Evolutionary conservation across 495 filamentous ascomycete species (phyloP), one percentile per base, ranked within the genome.

Genomic region (Podospora pseudopauciseta): DNA sequence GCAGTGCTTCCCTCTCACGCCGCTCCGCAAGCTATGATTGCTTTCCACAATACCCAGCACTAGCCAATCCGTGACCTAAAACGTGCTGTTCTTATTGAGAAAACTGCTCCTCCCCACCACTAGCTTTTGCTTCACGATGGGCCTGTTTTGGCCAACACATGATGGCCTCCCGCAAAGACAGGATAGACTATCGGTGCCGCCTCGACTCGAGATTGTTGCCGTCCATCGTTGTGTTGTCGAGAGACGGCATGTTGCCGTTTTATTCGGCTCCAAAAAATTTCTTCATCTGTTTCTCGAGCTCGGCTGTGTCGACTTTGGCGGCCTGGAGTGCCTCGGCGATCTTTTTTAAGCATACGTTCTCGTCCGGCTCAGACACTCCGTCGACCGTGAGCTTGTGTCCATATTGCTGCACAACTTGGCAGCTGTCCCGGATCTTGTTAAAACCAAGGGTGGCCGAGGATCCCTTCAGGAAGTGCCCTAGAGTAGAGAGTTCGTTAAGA

Each of bases 391-490:
- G 90, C 64, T 83, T 82, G 71, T 88, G 87, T 59, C 96, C 95
- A 73, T 88, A 96, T 76, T 97, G 90, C 78, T 99, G 95, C 72
- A 99, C 97, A 83, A 96, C 91, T 79, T 97, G 94, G 78, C 95
- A 99, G 65, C 86, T 88, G 72, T 97, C 93, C 77, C 92, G 92
- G 74, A 99, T 91, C 80, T 96, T 96, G 72, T 83, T 91, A 54
- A 99, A 86, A 26, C 95, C 95, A 63, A 99, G 87, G 6, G 96
- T 98, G 20, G 95, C 95, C 11, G 94, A 97, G n/a, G 94, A 97
- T 54, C 95, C 95, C 80, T 99, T 99, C 65, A 99, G 83, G 82
- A 97, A 99, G 80, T 99, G 95, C 27, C 95, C 95, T 28, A 96
- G 87, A 18, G 82, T 83, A 19, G 94, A 97, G 18, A 99, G 88